phyloP scores from a whole-genome alignment of 2,329 filamentous ascomycete species.

The Myriosclerotinia scirpicola region DNA sequence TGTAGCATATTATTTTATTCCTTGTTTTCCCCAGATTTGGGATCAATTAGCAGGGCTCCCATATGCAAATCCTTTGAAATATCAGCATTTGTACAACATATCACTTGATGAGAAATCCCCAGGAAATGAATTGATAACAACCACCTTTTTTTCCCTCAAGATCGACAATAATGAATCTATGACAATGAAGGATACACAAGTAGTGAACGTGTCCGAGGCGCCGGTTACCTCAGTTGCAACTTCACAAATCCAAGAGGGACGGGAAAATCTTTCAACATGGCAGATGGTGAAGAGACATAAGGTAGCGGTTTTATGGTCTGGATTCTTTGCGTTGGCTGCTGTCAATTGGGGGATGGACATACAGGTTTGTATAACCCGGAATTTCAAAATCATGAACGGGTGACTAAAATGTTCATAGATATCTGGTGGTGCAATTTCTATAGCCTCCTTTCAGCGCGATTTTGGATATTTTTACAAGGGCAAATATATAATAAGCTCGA shows the following conservation, averaged over 20 bases:
- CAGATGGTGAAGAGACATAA: constrained; percentile 19
- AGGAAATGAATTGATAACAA: not conserved
- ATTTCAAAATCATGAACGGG: too few species aligned
- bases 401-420: constrained; percentile 13
- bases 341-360: constrained; percentile 23
- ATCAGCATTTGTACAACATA: constrained; percentile 1
- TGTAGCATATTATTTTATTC: not conserved
- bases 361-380: constrained; percentile 11
- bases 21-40: constrained; percentile 18
- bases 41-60: constrained; percentile 1
- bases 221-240: not conserved
- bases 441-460: constrained; percentile 17
- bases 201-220: not conserved
- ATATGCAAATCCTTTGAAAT: not conserved
- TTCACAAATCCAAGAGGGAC: not conserved
- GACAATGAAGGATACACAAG: constrained; percentile 6
- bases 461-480: constrained; percentile 23
- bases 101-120: not conserved
- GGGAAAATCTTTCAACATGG: constrained; percentile 17
- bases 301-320: constrained; percentile 21
- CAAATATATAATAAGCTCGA: constrained; percentile 18
- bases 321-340: constrained; percentile 19
- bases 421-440: constrained; percentile 14
- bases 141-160: not conserved
- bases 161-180: not conserved